Evolutionary conservation across 768 basidiomycete species (phyloP).

Genomic region (Tulasnella calospora): DNA sequence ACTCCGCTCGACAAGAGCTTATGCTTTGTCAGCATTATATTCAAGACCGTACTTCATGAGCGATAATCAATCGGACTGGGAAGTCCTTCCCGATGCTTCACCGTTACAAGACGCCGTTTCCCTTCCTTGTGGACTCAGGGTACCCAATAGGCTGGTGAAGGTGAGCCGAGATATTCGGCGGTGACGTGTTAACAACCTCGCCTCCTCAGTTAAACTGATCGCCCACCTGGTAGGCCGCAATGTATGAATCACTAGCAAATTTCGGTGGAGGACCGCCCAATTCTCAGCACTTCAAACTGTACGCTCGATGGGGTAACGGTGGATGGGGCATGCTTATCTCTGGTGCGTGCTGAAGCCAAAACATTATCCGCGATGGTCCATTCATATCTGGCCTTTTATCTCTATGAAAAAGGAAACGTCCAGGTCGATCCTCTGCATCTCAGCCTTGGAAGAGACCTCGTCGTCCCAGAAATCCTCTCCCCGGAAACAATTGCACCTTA

Average conservation of each 20-base stretch:
- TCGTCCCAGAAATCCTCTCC: slow-evolving; percentile 47
- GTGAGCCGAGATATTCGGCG: slow-evolving; percentile 34
- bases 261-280: slow-evolving; percentile 71
- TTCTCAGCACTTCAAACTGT: slow-evolving; percentile 55
- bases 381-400: not conserved
- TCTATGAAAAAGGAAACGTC: slow-evolving; percentile 46
- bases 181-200: not conserved
- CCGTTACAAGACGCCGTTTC: not conserved
- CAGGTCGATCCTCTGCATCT: slow-evolving; percentile 62
- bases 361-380: not conserved
- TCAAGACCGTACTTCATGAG: not conserved
- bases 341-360: slow-evolving; percentile 41
- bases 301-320: slow-evolving; percentile 66
- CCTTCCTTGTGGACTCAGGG: slow-evolving; percentile 19
- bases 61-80: not conserved
- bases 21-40: not conserved
- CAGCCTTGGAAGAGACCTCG: slow-evolving; percentile 64
- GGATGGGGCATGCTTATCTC: slow-evolving; percentile 87
- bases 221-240: slow-evolving; percentile 56
- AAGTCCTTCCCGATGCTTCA: not conserved
- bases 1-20: not conserved
- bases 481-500: slow-evolving; percentile 50
- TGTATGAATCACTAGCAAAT: slow-evolving; percentile 77
- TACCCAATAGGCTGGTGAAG: slow-evolving; percentile 49
- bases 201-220: not conserved